A percentile compares a stretch with the other conserved stretches of the same genome.
phyloP scores from a whole-genome alignment of 2,329 filamentous ascomycete genomes.

The Magnaporthiopsis rhizophila region DNA sequence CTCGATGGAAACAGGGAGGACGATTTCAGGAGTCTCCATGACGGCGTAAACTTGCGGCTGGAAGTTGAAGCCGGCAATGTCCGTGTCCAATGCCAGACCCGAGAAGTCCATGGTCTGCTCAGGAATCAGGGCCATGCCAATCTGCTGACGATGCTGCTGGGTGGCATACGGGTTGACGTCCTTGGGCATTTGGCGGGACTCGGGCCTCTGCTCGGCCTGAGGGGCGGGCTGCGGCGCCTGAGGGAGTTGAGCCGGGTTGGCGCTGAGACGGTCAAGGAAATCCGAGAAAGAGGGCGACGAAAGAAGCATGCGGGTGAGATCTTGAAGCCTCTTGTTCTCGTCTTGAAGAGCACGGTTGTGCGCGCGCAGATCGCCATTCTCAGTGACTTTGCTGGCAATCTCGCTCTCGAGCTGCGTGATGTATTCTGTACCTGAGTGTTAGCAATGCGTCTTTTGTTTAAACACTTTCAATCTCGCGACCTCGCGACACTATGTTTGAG shows the following conservation, averaged over 20 bases:
- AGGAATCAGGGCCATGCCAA: constrained; percentile 76
- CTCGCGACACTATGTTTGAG: too few relatives aligned
- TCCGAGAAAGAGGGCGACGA: constrained; percentile 75
- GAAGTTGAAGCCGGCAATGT: constrained; percentile 44
- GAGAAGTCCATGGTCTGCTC: constrained; percentile 71
- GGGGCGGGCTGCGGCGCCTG: constrained; percentile 26
- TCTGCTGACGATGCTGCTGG: constrained; percentile 52
- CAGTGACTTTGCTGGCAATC: constrained; percentile 73
- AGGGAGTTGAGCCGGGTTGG: constrained; percentile 42
- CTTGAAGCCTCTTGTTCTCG: constrained; percentile 74
- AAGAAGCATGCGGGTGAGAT: constrained; percentile 74
- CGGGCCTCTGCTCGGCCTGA: constrained; percentile 26
- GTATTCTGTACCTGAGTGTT: constrained; percentile 66
- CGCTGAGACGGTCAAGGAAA: constrained; percentile 65
- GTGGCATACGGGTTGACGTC: constrained; percentile 56
- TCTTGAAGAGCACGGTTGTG: constrained; percentile 78
- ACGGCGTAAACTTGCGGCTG: constrained; percentile 64
- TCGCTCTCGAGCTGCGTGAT: constrained; percentile 90
- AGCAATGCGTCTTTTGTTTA: constrained; percentile 25
- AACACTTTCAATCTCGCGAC: background rate
- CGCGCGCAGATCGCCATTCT: constrained; percentile 70
- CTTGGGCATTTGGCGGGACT: constrained; percentile 46
- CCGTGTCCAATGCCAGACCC: constrained; percentile 53
- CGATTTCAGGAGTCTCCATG: constrained; percentile 27
- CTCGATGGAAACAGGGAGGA: constrained; percentile 41